Evolutionary conservation across 495 filamentous ascomycete species (phyloP), one percentile per base, ranked within the genome.

Genomic region (Xylaria scruposa): DNA sequence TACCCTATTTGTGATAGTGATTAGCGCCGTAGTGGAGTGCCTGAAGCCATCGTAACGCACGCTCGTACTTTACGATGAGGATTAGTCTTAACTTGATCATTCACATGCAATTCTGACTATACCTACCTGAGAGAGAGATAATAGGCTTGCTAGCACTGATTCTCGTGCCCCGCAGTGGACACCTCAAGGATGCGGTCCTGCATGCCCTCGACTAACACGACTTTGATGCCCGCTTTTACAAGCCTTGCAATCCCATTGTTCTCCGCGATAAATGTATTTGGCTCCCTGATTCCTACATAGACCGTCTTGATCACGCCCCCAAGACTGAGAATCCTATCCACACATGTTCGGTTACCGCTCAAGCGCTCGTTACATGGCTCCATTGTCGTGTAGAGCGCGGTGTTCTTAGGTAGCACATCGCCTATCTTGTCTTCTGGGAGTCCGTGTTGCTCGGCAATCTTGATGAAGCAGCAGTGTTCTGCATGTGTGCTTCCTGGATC

Each of bases 341-440:
- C 90, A 76, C 93, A 97, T 0, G 91, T 87, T 59, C 80, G 71
- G 77, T 94, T 92, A 5, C 93, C 93, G 17, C 88, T 91, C 19
- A 93, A 75, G 66, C 93, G 81, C 74, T 90, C 87, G 65, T 85
- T 90, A 81, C 94, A 97, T 2, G 94, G 93, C 81, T 97, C 94
- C 90, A 97, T 92, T 0, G 93, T 94, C 9, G 94, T 94, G 75
- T 96, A 96, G 42, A 97, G 80, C 17, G 91, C 85, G 0, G 82
- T 82, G 58, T 83, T 82, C 21, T 70, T 33, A 15, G 82, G 81
- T 6, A 86, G 74, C 9, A 84, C 80, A 33, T 81, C 71, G 21
- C 73, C 76, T 4, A 87, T 76, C 9, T 78, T 74, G 26, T 79
- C 78, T 64, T 85, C 84, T 0, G 79, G 76, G 19, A 87, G 42